These are phyloP conservation scores for Luvunga scandens DNA, from an alignment of 345 rosid genomes.

Conservation along the genomic window DNA sequence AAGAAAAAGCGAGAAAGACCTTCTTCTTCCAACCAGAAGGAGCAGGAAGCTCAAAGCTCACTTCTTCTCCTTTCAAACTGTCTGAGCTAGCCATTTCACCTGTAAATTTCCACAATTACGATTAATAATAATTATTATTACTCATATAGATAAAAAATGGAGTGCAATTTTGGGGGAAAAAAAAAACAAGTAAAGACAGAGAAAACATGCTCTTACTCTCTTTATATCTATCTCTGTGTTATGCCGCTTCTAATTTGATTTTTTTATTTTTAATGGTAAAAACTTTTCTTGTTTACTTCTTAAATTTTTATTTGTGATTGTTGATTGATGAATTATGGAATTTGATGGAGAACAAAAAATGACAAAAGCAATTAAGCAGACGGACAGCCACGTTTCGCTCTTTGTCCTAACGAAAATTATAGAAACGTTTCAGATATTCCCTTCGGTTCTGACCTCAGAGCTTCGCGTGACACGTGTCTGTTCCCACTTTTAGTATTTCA, in stretches of 20 bases:
- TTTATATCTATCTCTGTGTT: background rate
- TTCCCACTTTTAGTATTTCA: too few relatives aligned
- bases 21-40: conserved; percentile 40
- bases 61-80: conserved; percentile 8
- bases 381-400: conserved; percentile 1
- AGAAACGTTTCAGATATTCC: background rate
- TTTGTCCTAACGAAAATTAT: background rate
- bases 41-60: conserved; percentile 28
- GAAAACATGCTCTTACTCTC: background rate
- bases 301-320: background rate
- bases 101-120: conserved; percentile 9
- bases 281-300: background rate
- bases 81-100: conserved; percentile 30
- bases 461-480: background rate
- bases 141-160: background rate
- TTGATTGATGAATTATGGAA: background rate
- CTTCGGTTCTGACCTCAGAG: background rate
- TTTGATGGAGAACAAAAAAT: background rate
- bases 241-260: background rate
- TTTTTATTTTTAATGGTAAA: background rate
- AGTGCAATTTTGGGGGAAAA: too few relatives aligned
- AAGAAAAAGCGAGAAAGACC: conserved; percentile 6
- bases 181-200: background rate
- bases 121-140: background rate
- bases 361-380: conserved; percentile 2